phyloP scores from a whole-genome alignment of 805 yeast genomes.

The Yamadazyma sp. region DNA sequence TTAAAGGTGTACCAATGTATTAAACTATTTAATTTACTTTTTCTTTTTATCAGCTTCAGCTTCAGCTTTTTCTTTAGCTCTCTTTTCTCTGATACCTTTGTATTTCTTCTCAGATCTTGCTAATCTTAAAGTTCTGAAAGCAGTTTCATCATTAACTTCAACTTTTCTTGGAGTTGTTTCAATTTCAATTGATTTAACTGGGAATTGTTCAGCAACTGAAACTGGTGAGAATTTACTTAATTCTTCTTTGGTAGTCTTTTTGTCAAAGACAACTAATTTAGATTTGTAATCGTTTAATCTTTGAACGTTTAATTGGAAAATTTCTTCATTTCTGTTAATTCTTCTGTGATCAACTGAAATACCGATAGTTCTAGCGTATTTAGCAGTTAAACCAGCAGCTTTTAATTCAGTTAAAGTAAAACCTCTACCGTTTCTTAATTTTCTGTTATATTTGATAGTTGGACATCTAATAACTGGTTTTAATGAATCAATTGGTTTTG shows the following conservation, averaged over 20 bases:
- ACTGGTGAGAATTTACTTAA: slow-evolving; percentile 55
- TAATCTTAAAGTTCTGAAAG: slow-evolving; percentile 91
- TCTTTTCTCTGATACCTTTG: slow-evolving; percentile 96
- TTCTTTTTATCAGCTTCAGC: slow-evolving; percentile 98
- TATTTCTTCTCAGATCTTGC: slow-evolving; percentile 93
- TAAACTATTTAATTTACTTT: slow-evolving; percentile 56
- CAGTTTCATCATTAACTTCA: slow-evolving; percentile 63
- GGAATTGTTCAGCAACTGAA: slow-evolving; percentile 82
- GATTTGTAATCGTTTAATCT: slow-evolving; percentile 96
- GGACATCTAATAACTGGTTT: slow-evolving; percentile 99
- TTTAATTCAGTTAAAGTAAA: slow-evolving; percentile 96
- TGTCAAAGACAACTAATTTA: slow-evolving; percentile 94
- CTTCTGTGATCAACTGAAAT: slow-evolving; percentile 99
- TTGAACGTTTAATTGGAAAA: slow-evolving; percentile 89
- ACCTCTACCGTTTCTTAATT: slow-evolving; percentile 99
- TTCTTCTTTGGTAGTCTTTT: slow-evolving; percentile 75
- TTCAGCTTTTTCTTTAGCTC: slow-evolving; percentile 95
- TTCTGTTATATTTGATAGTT: slow-evolving; percentile 98
- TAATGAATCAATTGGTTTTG: slow-evolving; percentile 94
- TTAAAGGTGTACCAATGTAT: too few relatives aligned
- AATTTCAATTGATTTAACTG: slow-evolving; percentile 74
- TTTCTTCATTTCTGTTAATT: slow-evolving; percentile 96
- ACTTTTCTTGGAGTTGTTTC: slow-evolving; percentile 89
- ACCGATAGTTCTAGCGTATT: slow-evolving; percentile 98
- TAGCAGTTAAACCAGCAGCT: slow-evolving; percentile 89